A percentile compares a stretch with the other conserved stretches of the same genome.
phyloP scores from a whole-genome alignment of 2,329 filamentous ascomycete species.

The Chrysoporthe deuterocubensis region DNA sequence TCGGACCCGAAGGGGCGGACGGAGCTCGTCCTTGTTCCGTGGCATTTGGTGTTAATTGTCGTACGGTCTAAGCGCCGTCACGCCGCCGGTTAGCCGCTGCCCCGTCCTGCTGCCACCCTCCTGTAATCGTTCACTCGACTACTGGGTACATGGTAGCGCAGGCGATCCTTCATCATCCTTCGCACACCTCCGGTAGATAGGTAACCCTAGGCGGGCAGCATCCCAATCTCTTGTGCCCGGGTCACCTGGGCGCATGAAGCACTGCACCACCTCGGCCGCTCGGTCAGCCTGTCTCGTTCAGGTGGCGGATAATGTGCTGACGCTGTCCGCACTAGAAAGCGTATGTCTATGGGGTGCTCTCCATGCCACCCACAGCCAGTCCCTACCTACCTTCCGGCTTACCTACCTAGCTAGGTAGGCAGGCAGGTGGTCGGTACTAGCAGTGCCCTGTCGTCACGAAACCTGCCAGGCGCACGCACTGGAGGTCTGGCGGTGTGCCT shows the following conservation, averaged over 20 bases:
- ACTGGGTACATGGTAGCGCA: background rate
- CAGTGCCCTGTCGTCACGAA: background rate
- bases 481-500: conserved; percentile 3
- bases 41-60: background rate
- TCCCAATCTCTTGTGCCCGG: too few relatives aligned
- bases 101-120: background rate
- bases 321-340: too few relatives aligned
- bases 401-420: background rate
- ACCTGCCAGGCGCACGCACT: background rate
- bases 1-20: too few relatives aligned
- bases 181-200: background rate
- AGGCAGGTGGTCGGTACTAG: background rate
- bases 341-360: too few relatives aligned
- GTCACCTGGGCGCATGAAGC: too few relatives aligned
- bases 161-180: background rate
- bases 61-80: background rate
- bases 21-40: too few relatives aligned
- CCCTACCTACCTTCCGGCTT: too few relatives aligned
- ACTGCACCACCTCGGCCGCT: too few relatives aligned
- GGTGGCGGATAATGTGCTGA: too few relatives aligned
- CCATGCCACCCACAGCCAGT: too few relatives aligned
- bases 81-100: background rate
- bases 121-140: background rate
- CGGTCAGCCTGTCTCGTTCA: too few relatives aligned
- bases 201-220: too few relatives aligned